Evolutionary conservation across 768 basidiomycete genomes (phyloP), one percentile per base, ranked within the genome.

Genomic region (Hypsizygus marmoreus): DNA sequence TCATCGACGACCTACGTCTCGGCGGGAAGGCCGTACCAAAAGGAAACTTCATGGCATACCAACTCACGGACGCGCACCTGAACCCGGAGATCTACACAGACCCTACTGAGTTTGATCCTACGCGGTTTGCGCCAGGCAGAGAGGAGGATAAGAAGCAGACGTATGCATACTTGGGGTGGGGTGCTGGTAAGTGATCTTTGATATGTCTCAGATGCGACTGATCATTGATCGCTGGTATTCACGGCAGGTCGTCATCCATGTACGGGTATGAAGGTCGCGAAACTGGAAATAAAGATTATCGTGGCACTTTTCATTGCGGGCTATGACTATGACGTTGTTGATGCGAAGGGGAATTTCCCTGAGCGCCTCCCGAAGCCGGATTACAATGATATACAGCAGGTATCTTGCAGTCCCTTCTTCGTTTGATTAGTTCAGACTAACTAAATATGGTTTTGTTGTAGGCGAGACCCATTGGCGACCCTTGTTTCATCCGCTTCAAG

Each of bases 101-200:
- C 31, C 70, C 70, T 1, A 23, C 46, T 14, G 49, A 50, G 16
- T 72, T 67, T 35, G 68, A 70, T 53, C 71, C 70, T 2, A 55
- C 43, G 2, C 50, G 71, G 35, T 70, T 58, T 40, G 41, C 45
- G 4, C 45, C 55, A 16, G 63, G 60, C 4, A 44, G 63, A 14
- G 62, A 67, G 31, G 69, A 72, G 23, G 68, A 68, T 41, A 64
- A 59, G 52, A 64, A 61, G 17, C 61, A 48, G 10, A 40, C 56
- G 2, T 66, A 65, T 29, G 55, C 60, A 5, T 74, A 53, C 45
- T 41, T 73, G 9, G 72, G 65, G 3, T 73, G 71, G 70, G 72
- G 71, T 16, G 68, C 61, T 32, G 72, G 70, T 68, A 39, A 43
- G 60, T 51, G 6, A 12, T 16, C 10, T 32, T 23, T 32, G 29